Evolutionary conservation across 2,329 filamentous ascomycete genomes (phyloP).

Genomic region (Aspergillus fructus): DNA sequence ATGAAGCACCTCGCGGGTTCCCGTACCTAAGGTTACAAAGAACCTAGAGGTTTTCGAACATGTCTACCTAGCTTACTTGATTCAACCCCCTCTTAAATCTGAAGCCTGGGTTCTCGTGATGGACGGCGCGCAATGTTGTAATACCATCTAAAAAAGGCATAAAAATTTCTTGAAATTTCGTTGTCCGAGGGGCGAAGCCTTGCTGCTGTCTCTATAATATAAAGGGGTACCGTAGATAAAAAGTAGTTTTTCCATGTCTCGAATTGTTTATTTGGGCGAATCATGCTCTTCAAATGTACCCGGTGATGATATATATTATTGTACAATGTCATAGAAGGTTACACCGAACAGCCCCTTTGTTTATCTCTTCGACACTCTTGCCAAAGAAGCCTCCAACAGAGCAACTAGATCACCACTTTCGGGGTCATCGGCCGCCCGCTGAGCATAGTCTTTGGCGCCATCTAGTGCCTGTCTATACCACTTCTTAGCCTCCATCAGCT

Average conservation of each 20-base stretch:
- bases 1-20: slow-evolving; percentile 34
- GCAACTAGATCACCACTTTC: neutral
- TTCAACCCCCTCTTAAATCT: slow-evolving; percentile 29
- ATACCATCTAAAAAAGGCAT: slow-evolving; percentile 32
- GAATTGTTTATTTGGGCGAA: neutral
- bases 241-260: neutral
- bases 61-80: slow-evolving; percentile 36
- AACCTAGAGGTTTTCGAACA: slow-evolving; percentile 32
- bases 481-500: slow-evolving; percentile 62
- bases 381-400: slow-evolving; percentile 16
- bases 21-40: neutral
- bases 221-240: neutral
- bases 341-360: neutral
- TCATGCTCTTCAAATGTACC: no score
- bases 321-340: neutral
- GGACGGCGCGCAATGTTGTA: slow-evolving; percentile 39
- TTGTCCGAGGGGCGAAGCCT: neutral
- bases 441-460: slow-evolving; percentile 51
- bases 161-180: slow-evolving; percentile 17
- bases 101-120: slow-evolving; percentile 35
- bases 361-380: slow-evolving; percentile 27
- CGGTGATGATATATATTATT: neutral
- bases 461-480: slow-evolving; percentile 68
- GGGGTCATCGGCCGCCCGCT: slow-evolving; percentile 22
- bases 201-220: neutral